Base-by-base conservation (phyloP, 1,284 basidiomycete species). In the Ustilago shanxiensis region DNA sequence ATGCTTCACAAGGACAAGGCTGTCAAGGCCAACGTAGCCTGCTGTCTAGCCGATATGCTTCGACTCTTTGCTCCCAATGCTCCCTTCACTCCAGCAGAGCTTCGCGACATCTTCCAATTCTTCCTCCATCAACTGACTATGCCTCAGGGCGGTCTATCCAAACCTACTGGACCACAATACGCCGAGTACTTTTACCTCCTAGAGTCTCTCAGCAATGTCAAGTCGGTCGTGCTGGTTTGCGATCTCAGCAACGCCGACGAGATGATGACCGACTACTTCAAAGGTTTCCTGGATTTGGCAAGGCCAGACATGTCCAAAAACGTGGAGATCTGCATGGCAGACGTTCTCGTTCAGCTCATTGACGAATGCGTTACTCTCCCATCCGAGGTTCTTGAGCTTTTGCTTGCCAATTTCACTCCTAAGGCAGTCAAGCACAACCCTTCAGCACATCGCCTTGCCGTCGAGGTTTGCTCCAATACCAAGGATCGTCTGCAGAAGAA, bases 31-130 rank as follows among this genome's bases (percentile, higher is more conserved):
- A 93, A 93, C 79, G 91, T 93, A 6, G 95, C 95, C 0, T 97
- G 95, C 87, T 98, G 95, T 87, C 89, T 99, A 20, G 95, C 95
- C 1, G 95, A 99, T 86, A 89, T 98, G 67, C 90, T 99, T 56
- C 88, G 95, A 39, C 89, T 99, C 52, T 98, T 95, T 86, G 97
- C 97, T 0, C 97, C 97, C 1, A 94, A 98, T 84, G 96, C 97
- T 31, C 97, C 97, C 11, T 99, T 96, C 86, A 95, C 92, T 3
- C 91, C 91, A 55, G 87, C 89, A 53, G 93, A 98, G 86, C 90
- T 98, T 44, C 66, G 82, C 75, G 72, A 79, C 49, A 77, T 84
- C 50, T 83, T 85, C 65, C 69, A 81, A 26, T 88, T 98, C 95
- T 88, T 96, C 54, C 68, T 86, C 3, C 64, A 72, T 26, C 76